Evolutionary conservation across 129 eudicot genomes (phyloP).

Genomic region (Dittrichia graveolens): DNA sequence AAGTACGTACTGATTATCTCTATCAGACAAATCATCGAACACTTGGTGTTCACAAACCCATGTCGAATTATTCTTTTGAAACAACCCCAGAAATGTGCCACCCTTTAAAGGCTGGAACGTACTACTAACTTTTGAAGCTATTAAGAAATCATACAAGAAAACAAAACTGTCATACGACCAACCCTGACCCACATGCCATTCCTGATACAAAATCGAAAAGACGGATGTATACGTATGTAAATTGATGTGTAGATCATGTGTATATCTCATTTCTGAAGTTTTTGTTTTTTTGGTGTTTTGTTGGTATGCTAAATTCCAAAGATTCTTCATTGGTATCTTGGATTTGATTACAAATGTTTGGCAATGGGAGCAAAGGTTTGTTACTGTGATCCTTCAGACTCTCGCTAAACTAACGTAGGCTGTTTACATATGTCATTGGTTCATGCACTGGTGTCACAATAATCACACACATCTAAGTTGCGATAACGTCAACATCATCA

Average conservation of each 20-base stretch:
- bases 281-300: constrained; percentile 40
- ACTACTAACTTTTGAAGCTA: neutral
- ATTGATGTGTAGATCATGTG: constrained; percentile 26
- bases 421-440: constrained; percentile 5
- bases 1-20: constrained; percentile 1
- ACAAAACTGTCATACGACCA: constrained; percentile 1
- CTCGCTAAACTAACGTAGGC: neutral
- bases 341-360: constrained; percentile 39
- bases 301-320: constrained; percentile 23
- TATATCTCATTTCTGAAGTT: constrained; percentile 23
- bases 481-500: too few species aligned
- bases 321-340: constrained; percentile 21
- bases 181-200: neutral
- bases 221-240: constrained; percentile 23
- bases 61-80: neutral
- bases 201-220: constrained; percentile 19
- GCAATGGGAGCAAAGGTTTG: constrained; percentile 27
- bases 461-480: constrained; percentile 1
- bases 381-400: constrained; percentile 28
- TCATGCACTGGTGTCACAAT: constrained; percentile 15
- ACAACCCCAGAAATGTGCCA: constrained; percentile 9
- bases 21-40: constrained; percentile 26
- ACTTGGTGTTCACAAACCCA: constrained; percentile 30
- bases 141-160: constrained; percentile 14
- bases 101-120: constrained; percentile 15